Percentiles rank a stretch among this genome's conserved stretches.
These are phyloP conservation scores for Cyclotella sp. DNA, from an alignment of 108 stramenopile species.

Conservation along the genomic window DNA sequence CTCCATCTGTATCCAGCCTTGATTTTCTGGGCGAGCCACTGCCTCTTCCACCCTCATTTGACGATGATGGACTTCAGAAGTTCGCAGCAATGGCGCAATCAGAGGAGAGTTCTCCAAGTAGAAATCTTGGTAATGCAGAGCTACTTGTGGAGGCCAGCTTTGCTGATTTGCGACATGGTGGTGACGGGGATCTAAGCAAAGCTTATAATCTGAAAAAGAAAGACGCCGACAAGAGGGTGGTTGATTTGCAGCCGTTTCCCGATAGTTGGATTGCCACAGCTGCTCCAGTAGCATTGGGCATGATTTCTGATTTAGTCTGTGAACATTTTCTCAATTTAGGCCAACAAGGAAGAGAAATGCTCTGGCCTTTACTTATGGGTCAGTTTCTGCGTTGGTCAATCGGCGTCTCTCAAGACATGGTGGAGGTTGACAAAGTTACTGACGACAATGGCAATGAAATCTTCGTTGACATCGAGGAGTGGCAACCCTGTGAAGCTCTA, in stretches of 20 bases:
- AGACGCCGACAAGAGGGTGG: conserved; percentile 37
- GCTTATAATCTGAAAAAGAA: conserved; percentile 77
- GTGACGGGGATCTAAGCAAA: conserved; percentile 81
- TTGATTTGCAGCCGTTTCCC: conserved; percentile 77
- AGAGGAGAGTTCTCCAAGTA: conserved; percentile 65
- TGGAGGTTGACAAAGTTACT: conserved; percentile 20
- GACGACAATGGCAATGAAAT: conserved; percentile 26
- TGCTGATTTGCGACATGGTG: conserved; percentile 85
- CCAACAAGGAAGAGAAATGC: conserved; percentile 53
- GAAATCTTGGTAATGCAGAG: conserved; percentile 80
- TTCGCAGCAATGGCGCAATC: conserved; percentile 64
- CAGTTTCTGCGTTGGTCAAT: conserved; percentile 66
- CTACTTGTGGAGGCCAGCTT: conserved; percentile 87
- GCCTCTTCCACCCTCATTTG: conserved; percentile 65
- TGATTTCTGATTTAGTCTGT: conserved; percentile 74
- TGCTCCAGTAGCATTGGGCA: conserved; percentile 77
- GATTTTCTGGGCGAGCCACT: conserved; percentile 81
- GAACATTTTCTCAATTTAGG: conserved; percentile 58
- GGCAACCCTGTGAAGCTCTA: conserved; percentile 88
- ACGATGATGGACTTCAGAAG: conserved; percentile 72
- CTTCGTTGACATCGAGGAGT: conserved; percentile 39
- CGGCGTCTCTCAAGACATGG: conserved; percentile 39
- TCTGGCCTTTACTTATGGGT: conserved; percentile 67
- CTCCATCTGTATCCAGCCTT: conserved; percentile 79
- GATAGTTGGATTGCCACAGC: conserved; percentile 92